Evolutionary conservation across 2,329 filamentous ascomycete genomes (phyloP).

Genomic region (Dothideomycetes sp.): DNA sequence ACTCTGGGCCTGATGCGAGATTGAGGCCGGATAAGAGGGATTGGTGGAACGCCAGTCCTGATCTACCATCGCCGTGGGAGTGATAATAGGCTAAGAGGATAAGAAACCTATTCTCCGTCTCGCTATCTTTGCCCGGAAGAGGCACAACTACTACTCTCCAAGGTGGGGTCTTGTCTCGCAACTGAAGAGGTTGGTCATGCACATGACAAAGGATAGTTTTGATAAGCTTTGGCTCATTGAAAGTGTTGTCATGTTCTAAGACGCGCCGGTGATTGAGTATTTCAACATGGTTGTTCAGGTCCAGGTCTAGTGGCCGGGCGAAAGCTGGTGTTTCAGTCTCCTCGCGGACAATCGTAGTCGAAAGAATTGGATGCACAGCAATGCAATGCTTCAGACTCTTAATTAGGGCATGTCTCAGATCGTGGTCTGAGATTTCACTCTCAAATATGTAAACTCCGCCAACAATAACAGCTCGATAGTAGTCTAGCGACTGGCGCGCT

Average conservation of each 20-base stretch:
- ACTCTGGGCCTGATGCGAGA: conserved; percentile 2
- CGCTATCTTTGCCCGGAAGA: conserved; percentile 7
- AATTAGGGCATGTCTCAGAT: conserved; percentile 14
- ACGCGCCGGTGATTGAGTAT: conserved; percentile 13
- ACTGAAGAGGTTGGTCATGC: conserved; percentile 12
- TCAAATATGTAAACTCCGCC: conserved; percentile 22
- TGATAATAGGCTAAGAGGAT: conserved; percentile 35
- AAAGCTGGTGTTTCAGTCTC: conserved; percentile 28
- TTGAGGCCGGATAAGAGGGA: conserved; percentile 23
- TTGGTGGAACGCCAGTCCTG: conserved; percentile 31
- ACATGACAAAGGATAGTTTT: conserved; percentile 1
- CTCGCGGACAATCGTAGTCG: conserved; percentile 23
- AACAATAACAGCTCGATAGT: conserved; percentile 29
- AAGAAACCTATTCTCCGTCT: conserved; percentile 16
- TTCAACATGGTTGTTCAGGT: conserved; percentile 30
- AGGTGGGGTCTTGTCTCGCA: conserved; percentile 22
- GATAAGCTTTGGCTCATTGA: conserved; percentile 2
- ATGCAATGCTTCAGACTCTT: conserved; percentile 29
- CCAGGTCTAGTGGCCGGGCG: conserved; percentile 18
- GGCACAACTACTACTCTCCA: conserved; percentile 33
- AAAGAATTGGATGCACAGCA: conserved; percentile 26
- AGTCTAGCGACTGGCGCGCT: conserved; percentile 27
- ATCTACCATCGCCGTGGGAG: conserved; percentile 32
- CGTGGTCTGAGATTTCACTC: conserved; percentile 9
- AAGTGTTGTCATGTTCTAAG: background rate